phyloP scores from a whole-genome alignment of 2,329 filamentous ascomycete genomes.

The Penicillium griseofulvum region DNA sequence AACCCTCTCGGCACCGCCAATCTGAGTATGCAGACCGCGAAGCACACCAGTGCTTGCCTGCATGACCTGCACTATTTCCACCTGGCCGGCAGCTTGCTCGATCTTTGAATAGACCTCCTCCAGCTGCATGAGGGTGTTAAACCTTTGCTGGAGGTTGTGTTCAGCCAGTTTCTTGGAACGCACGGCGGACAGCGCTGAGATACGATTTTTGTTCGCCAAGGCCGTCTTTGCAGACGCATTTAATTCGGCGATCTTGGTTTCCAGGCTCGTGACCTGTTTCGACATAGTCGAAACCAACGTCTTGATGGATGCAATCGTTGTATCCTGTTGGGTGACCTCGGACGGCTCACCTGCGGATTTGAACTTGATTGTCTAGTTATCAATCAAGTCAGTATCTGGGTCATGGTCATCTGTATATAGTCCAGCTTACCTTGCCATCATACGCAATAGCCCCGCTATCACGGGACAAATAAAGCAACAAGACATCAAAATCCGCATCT shows the following conservation, averaged over 20 bases:
- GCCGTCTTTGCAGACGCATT: conserved; percentile 64
- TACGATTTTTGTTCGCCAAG: conserved; percentile 68
- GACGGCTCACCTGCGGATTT: conserved; percentile 51
- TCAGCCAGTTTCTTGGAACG: conserved; percentile 81
- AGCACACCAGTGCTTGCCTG: conserved; percentile 72
- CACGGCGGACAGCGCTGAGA: conserved; percentile 73
- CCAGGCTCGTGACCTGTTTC: conserved; percentile 64
- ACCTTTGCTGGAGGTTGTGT: conserved; percentile 66
- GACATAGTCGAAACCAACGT: conserved; percentile 68
- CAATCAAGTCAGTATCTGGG: conserved; percentile 19
- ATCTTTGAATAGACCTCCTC: conserved; percentile 81
- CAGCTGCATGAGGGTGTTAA: conserved; percentile 72
- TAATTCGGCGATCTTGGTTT: conserved; percentile 50
- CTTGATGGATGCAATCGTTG: conserved; percentile 75
- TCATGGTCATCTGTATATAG: conserved; percentile 4
- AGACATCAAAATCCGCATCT: conserved; percentile 63
- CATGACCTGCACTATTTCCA: conserved; percentile 81
- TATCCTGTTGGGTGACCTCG: conserved; percentile 72
- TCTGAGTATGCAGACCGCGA: conserved; percentile 67
- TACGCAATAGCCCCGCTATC: conserved; percentile 58
- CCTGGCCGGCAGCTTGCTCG: conserved; percentile 79
- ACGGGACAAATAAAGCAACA: conserved; percentile 67
- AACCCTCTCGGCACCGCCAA: conserved; percentile 73
- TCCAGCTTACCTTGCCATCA: conserved; percentile 44
- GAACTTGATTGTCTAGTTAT: conserved; percentile 68